Evolutionary conservation across 1,284 basidiomycete species (phyloP).

Genomic region (Tilletia setariae): DNA sequence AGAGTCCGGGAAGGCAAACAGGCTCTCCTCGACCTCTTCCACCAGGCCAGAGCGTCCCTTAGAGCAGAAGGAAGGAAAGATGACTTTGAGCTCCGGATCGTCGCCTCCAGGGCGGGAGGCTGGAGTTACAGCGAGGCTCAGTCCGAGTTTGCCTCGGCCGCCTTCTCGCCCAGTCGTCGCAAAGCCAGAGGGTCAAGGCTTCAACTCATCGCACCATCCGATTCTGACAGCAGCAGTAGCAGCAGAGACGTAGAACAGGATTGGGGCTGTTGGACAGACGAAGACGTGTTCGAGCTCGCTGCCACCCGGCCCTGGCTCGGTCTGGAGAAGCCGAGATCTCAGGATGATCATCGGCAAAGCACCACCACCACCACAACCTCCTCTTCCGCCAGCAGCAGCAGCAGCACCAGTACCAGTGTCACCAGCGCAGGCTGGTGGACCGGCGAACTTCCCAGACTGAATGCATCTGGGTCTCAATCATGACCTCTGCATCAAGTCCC

Average conservation of each 20-base stretch:
- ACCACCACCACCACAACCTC: no score
- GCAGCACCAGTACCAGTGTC: no score
- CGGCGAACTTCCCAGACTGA: constrained; percentile 15
- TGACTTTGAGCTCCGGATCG: constrained; percentile 15
- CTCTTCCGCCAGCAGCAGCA: no score
- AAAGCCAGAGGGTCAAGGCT: neutral
- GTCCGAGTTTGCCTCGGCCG: neutral
- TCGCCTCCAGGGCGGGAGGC: constrained; percentile 15
- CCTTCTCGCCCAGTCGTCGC: neutral
- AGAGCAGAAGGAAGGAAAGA: neutral
- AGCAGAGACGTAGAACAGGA: neutral
- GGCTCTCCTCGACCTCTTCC: constrained; percentile 15
- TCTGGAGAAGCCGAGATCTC: neutral
- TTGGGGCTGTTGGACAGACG: constrained; percentile 15
- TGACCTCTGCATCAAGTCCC: neutral
- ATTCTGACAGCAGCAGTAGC: neutral
- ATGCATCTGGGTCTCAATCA: neutral
- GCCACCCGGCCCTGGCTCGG: constrained; percentile 15
- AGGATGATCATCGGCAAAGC: no score
- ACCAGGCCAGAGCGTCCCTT: neutral
- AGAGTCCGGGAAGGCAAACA: constrained; percentile 12
- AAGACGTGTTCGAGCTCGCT: constrained; percentile 18
- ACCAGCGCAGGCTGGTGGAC: constrained; percentile 13
- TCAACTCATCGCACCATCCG: neutral
- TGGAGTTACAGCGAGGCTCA: constrained; percentile 15